Percentiles rank a stretch among this genome's conserved stretches.
Evolutionary conservation across 768 basidiomycete species (phyloP).

Genomic region (Dacryopinax primogenitus): DNA sequence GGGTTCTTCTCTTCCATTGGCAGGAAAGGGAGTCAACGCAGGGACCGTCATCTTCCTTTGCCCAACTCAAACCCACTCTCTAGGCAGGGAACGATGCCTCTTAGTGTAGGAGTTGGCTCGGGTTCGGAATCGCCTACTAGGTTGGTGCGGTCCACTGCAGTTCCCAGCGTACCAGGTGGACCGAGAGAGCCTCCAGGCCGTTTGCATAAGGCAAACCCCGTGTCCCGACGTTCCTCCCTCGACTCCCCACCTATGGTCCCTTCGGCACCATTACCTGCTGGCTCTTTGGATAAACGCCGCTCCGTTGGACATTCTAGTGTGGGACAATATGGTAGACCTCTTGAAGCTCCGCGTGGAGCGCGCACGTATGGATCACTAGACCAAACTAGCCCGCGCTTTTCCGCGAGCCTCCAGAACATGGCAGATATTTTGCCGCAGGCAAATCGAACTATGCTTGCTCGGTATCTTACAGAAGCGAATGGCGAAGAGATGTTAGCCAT

Average conservation of each 20-base stretch:
- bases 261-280: neutral
- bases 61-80: neutral
- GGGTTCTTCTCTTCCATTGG: constrained; percentile 66
- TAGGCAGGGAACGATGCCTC: neutral
- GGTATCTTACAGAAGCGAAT: constrained; percentile 51
- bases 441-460: constrained; percentile 49
- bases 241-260: neutral
- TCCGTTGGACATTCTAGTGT: neutral
- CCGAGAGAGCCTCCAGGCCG: constrained; percentile 4
- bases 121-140: neutral
- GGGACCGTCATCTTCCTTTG: constrained; percentile 18
- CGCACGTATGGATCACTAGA: neutral
- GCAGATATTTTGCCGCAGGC: constrained; percentile 59
- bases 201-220: neutral
- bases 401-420: constrained; percentile 57
- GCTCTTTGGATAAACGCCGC: neutral
- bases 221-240: neutral
- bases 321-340: neutral
- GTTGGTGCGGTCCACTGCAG: neutral
- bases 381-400: constrained; percentile 31
- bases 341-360: constrained; percentile 2
- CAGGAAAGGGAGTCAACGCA: constrained; percentile 49
- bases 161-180: constrained; percentile 9
- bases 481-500: constrained; percentile 78
- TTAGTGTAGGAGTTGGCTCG: neutral